Percentiles rank a stretch among this genome's conserved stretches.
These are phyloP conservation scores for Mollisia scopiformis DNA, from an alignment of 2,329 filamentous ascomycete species.

Conservation along the genomic window DNA sequence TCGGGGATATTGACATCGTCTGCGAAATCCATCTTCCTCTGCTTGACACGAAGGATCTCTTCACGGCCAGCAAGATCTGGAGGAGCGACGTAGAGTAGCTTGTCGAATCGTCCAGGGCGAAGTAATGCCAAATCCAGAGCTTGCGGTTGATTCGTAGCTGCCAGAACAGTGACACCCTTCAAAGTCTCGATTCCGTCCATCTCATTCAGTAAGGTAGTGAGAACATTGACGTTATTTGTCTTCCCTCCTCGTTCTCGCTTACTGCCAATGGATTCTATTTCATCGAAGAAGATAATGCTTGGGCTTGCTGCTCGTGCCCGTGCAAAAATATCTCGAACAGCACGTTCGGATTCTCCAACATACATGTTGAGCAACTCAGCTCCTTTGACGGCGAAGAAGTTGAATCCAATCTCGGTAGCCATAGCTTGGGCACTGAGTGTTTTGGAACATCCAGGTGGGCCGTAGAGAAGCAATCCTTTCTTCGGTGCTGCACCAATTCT, in stretches of 20 bases:
- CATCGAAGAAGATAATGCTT: constrained; percentile 95
- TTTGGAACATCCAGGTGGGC: constrained; percentile 92
- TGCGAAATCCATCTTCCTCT: constrained; percentile 60
- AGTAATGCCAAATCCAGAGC: constrained; percentile 84
- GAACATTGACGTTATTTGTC: constrained; percentile 71
- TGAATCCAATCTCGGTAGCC: constrained; percentile 87
- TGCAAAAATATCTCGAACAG: constrained; percentile 81
- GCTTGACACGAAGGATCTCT: constrained; percentile 75
- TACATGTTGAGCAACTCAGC: constrained; percentile 96
- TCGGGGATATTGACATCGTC: constrained; percentile 66
- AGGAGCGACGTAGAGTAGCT: constrained; percentile 82
- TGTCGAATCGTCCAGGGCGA: constrained; percentile 83
- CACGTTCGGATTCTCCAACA: constrained; percentile 90
- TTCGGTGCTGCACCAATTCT: constrained; percentile 60
- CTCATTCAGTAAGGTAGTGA: constrained; percentile 88
- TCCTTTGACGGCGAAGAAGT: constrained; percentile 93
- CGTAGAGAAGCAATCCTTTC: constrained; percentile 87
- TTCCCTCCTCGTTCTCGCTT: constrained; percentile 50
- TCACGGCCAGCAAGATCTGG: constrained; percentile 73
- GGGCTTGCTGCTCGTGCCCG: constrained; percentile 85
- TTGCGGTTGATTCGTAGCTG: constrained; percentile 89
- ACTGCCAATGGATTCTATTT: constrained; percentile 80
- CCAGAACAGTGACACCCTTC: constrained; percentile 82
- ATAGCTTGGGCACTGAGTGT: constrained; percentile 90
- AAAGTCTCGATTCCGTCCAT: constrained; percentile 93